Percentiles rank a stretch among this genome's conserved stretches.
Evolutionary conservation across 306 rosid species (phyloP).

Genomic region (Bauhinia variegata): DNA sequence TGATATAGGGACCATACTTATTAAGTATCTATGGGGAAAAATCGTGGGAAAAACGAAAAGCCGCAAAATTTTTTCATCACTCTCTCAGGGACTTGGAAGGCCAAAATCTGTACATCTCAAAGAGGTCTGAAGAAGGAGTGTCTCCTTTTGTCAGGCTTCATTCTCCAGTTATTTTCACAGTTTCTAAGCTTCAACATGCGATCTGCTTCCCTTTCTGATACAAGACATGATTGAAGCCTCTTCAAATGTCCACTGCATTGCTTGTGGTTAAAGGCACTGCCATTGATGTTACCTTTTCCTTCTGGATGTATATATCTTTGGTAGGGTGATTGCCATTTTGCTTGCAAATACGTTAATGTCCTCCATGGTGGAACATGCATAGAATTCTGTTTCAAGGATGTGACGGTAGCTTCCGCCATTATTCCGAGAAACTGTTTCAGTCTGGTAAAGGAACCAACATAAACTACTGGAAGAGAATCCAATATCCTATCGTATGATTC

Average conservation of each 20-base stretch:
- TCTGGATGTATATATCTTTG: constrained; percentile 60
- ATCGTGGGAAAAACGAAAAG: constrained; percentile 23
- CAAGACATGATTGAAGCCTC: constrained; percentile 80
- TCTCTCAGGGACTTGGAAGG: constrained; percentile 29
- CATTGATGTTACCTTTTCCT: constrained; percentile 24
- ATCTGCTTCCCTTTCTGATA: constrained; percentile 69
- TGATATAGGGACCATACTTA: constrained; percentile 41
- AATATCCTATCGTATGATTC: constrained; percentile 78
- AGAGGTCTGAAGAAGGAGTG: constrained; percentile 52
- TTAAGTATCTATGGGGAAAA: constrained; percentile 38
- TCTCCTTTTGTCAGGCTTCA: constrained; percentile 70
- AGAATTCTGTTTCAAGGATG: constrained; percentile 88
- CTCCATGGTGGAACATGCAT: constrained; percentile 99
- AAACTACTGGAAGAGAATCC: constrained; percentile 79
- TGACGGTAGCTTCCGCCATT: constrained; percentile 87
- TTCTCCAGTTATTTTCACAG: constrained; percentile 62
- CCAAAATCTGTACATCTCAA: constrained; percentile 60
- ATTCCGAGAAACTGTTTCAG: constrained; percentile 74
- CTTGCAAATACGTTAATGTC: constrained; percentile 77
- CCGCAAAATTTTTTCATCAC: constrained; percentile 54
- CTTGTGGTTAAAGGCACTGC: constrained; percentile 53
- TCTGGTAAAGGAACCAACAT: constrained; percentile 75
- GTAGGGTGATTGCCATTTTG: constrained; percentile 87
- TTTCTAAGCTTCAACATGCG: constrained; percentile 61
- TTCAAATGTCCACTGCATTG: constrained; percentile 79